phyloP scores from a whole-genome alignment of 78 protist species.

The Anaeramoeba flamelloides region DNA sequence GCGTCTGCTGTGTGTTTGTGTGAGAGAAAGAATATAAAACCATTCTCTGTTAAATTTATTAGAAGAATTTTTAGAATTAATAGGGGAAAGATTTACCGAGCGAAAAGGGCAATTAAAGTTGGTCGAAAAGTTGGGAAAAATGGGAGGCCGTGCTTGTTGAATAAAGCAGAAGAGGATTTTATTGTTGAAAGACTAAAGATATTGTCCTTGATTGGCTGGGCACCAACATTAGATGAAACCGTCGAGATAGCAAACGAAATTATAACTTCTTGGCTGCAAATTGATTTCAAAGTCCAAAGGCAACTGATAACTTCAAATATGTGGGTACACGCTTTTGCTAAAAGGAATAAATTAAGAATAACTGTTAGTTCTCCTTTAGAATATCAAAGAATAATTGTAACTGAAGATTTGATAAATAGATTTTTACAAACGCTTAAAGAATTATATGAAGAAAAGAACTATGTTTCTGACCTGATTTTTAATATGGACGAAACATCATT shows the following conservation, averaged over 20 bases:
- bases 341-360: neutral
- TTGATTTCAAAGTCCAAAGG: neutral
- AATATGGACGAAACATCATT: neutral
- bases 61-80: too few species aligned
- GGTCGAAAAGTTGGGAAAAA: neutral
- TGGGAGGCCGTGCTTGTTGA: neutral
- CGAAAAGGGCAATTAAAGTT: neutral
- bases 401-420: neutral
- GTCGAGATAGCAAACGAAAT: neutral
- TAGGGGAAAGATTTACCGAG: too few species aligned
- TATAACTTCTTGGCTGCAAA: too few species aligned
- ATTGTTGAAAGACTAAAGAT: neutral
- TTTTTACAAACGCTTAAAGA: neutral
- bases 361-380: neutral
- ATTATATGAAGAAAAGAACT: neutral
- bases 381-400: neutral
- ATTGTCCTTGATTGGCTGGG: neutral
- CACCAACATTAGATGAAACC: neutral
- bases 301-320: neutral
- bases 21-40: too few species aligned
- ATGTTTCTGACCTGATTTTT: neutral
- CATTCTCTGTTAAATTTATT: too few species aligned
- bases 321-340: neutral
- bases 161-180: neutral
- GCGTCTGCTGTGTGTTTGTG: too few species aligned